Base-by-base conservation (phyloP, 2,329 filamentous ascomycete species). In the Cryoendolithus antarcticus region DNA sequence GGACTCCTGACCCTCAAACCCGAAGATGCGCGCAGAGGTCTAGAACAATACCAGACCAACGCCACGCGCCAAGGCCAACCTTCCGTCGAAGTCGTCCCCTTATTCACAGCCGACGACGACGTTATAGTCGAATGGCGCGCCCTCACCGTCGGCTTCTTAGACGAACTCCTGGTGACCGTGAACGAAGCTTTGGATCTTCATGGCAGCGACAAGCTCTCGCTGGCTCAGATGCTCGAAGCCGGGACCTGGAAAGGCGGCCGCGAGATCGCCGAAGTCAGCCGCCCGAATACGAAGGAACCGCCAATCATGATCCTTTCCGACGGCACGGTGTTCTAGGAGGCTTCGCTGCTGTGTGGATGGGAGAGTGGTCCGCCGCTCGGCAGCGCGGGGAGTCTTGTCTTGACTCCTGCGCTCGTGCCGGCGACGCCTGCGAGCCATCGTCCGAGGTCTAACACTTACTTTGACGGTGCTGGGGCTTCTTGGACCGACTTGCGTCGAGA, bases 241-340 rank as follows among this genome's bases (percentile, higher is more conserved):
- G 91, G 91, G 37, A 93, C 85, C 57, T 98, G 91, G 89, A 96
- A 96, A 36, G 89, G 89, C 52, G 91, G 91, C 43, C 80, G 91
- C 56, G 91, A 96, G 65, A 82, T 96, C 59, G 91, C 91, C 46
- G 89, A 95, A 65, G 86, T 95, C 48, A 89, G 86, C 51, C 74
- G 91, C 50, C 91, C 91, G 13, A 96, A 95, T 55, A 96, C 91
- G 38, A 94, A 91, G 65, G 86, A 93, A 59, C 86, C 89, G 27
- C 91, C 91, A 4, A 96, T 98, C 56, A 79, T 95, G 65, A 95
- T 96, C 52, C 74, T 93, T 50, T 94, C 86, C 48, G 91, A 98
- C 60, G 91, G 91, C 45, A 96, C 91, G 15, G 85, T 98, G 48
- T 96, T 98, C 60, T 94, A 77, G 54, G 48, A 52, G 45, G 42